Evolutionary conservation across 495 filamentous ascomycete species (phyloP).

Genomic region (Aspergillus campestris): DNA sequence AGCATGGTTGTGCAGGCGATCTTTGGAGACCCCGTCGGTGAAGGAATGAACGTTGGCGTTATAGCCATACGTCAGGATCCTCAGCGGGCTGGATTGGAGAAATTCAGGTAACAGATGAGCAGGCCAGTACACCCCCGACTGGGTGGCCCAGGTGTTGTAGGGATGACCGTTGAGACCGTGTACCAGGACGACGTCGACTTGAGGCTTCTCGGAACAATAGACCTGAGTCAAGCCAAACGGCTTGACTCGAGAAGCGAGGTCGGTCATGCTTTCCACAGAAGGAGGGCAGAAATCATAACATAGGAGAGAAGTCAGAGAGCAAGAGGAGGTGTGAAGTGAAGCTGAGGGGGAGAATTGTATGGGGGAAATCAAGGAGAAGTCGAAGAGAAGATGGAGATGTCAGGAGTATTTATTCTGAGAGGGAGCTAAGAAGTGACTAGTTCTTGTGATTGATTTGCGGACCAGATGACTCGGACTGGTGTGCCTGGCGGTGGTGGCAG

Average conservation of each 20-base stretch:
- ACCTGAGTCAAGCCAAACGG: conserved; percentile 64
- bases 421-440: not conserved
- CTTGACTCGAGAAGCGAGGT: conserved; percentile 39
- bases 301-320: not conserved
- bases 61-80: conserved; percentile 78
- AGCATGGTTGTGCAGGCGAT: conserved; percentile 76
- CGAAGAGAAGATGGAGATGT: too few relatives aligned
- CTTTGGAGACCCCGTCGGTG: conserved; percentile 52
- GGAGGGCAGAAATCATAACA: not conserved
- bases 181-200: conserved; percentile 58
- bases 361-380: not conserved
- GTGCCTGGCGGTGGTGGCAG: too few relatives aligned
- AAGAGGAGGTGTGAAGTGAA: not conserved
- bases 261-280: conserved; percentile 12
- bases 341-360: not conserved
- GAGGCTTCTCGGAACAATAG: conserved; percentile 42
- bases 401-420: not conserved
- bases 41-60: conserved; percentile 69
- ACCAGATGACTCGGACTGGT: too few relatives aligned
- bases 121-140: conserved; percentile 66
- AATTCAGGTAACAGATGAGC: conserved; percentile 61
- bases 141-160: conserved; percentile 64
- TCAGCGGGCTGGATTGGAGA: conserved; percentile 50
- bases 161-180: conserved; percentile 81
- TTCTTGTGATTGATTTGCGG: too few relatives aligned